Evolutionary conservation across 805 yeast genomes (phyloP).

Genomic region (Metschnikowia baotianmanensis): DNA sequence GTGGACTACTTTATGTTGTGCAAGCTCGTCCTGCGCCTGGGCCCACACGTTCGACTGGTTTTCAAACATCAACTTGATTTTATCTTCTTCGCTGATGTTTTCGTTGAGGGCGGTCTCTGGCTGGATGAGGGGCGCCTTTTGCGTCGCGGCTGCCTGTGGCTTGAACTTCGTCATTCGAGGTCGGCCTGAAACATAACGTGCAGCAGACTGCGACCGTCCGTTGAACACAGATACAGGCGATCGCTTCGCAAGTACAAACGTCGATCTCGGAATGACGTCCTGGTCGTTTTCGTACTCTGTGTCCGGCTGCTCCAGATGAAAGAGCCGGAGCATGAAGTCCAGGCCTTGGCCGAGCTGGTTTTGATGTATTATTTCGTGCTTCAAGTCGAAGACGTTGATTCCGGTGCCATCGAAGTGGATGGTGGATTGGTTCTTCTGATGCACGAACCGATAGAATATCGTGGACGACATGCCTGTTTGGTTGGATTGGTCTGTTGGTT

Average conservation of each 20-base stretch:
- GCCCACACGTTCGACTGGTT: constrained; percentile 95
- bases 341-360: constrained; percentile 81
- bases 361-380: constrained; percentile 80
- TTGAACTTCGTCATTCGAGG: constrained; percentile 48
- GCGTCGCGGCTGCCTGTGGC: constrained; percentile 33
- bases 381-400: constrained; percentile 88
- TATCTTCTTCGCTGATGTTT: constrained; percentile 74
- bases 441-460: constrained; percentile 80
- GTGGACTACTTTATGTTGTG: constrained; percentile 77
- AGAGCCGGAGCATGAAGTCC: constrained; percentile 75
- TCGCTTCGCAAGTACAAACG: constrained; percentile 76
- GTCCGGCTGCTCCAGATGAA: constrained; percentile 54
- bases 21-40: constrained; percentile 87
- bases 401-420: constrained; percentile 96
- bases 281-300: constrained; percentile 85
- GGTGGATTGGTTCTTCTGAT: constrained; percentile 76
- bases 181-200: constrained; percentile 70
- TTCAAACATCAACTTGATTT: constrained; percentile 86
- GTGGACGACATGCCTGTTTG: constrained; percentile 69
- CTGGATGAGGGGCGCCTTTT: constrained; percentile 10
- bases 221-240: constrained; percentile 52
- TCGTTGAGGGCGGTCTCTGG: constrained; percentile 32
- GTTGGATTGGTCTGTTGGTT: background rate
- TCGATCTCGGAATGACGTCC: constrained; percentile 85
- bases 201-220: constrained; percentile 36